A percentile compares a stretch with the other conserved stretches of the same genome.
Conservation (phyloP, 2,329 filamentous ascomycete species). For the Simplicillium sp. region DNA sequence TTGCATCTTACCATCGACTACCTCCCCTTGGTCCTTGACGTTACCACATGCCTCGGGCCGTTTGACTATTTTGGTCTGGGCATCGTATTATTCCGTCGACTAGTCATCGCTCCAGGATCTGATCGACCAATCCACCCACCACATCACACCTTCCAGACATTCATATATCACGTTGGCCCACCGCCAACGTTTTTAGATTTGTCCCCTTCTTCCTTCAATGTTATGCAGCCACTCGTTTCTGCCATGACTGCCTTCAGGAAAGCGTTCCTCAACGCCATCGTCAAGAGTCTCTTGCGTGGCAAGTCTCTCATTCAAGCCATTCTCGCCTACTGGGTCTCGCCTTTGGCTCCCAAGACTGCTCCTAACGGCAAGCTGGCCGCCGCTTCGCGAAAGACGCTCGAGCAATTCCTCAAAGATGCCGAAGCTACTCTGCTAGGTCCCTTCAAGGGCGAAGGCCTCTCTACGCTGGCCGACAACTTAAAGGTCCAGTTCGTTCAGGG, state of each 20-base stretch:
- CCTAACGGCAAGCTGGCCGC: constrained; percentile 12
- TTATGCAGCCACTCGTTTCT: constrained; percentile 42
- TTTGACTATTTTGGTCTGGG: constrained; percentile 8
- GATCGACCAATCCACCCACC: not conserved
- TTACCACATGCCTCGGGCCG: constrained; percentile 8
- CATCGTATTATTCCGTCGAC: constrained; percentile 5
- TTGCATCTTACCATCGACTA: not conserved
- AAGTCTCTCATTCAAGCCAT: constrained; percentile 50
- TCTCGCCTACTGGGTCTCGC: constrained; percentile 42
- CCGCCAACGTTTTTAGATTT: constrained; percentile 1
- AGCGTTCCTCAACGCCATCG: constrained; percentile 41
- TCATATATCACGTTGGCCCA: constrained; percentile 9
- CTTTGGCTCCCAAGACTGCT: constrained; percentile 22
- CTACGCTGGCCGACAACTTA: constrained; percentile 36
- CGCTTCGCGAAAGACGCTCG: constrained; percentile 18
- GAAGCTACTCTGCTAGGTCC: constrained; percentile 41
- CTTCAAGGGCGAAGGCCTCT: constrained; percentile 33
- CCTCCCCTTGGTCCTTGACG: constrained; percentile 4
- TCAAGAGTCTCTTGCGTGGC: constrained; percentile 49
- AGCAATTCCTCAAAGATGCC: constrained; percentile 49
- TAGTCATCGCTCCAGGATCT: no score
- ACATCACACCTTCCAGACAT: constrained; percentile 2
- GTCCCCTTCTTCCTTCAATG: constrained; percentile 13
- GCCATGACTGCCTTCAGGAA: constrained; percentile 49
- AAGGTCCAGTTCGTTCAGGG: constrained; percentile 46